Percentiles rank a stretch among this genome's conserved stretches.
phyloP scores from a whole-genome alignment of 2,329 filamentous ascomycete species.

The Tolypocladium sp. region DNA sequence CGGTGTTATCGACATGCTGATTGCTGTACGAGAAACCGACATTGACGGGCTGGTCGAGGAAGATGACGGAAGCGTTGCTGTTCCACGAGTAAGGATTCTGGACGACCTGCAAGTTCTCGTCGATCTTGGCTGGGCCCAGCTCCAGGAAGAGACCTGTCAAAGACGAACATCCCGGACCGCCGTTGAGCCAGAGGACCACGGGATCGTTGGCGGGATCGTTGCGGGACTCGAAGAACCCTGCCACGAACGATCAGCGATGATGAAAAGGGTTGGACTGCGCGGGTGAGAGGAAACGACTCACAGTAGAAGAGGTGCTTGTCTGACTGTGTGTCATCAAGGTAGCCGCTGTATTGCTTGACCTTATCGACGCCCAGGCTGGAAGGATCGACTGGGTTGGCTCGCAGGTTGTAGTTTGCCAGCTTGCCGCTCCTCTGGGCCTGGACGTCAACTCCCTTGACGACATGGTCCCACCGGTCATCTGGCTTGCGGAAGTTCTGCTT shows the following conservation, averaged over 20 bases:
- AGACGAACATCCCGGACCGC: constrained; percentile 91
- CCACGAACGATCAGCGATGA: neutral
- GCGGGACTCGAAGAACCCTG: constrained; percentile 97
- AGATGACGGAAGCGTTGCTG: constrained; percentile 93
- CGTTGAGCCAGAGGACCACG: constrained; percentile 88
- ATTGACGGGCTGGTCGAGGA: constrained; percentile 97
- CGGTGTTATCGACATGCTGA: constrained; percentile 77
- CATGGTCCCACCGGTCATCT: constrained; percentile 80
- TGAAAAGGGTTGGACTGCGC: neutral
- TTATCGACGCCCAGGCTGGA: constrained; percentile 73
- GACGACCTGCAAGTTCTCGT: constrained; percentile 69
- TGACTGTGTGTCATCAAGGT: constrained; percentile 88
- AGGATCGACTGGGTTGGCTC: constrained; percentile 84
- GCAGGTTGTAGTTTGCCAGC: constrained; percentile 62
- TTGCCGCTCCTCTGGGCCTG: constrained; percentile 45
- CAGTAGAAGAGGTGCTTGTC: constrained; percentile 99
- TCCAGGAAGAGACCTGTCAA: constrained; percentile 95
- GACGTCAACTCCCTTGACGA: constrained; percentile 75
- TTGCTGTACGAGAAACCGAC: constrained; percentile 96
- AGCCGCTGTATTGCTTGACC: constrained; percentile 96
- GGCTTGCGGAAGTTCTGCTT: constrained; percentile 53
- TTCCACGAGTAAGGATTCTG: constrained; percentile 93
- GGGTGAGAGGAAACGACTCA: constrained; percentile 35
- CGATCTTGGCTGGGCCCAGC: constrained; percentile 78
- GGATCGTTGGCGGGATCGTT: constrained; percentile 95